Evolutionary conservation across 2,329 filamentous ascomycete genomes (phyloP).

Genomic region (Colletotrichum godetiae): DNA sequence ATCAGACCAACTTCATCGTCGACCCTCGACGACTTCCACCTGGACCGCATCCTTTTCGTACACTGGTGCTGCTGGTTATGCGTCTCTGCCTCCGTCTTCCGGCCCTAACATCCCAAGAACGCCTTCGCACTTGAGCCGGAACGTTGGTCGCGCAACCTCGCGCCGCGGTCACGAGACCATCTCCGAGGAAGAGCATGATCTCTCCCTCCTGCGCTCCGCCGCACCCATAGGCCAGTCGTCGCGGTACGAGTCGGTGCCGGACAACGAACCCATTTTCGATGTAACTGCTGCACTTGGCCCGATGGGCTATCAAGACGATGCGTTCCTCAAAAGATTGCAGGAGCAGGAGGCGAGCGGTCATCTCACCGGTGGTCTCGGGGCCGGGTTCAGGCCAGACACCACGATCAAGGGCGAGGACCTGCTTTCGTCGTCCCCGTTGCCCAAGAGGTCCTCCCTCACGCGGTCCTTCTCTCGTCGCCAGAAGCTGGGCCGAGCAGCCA

Average conservation of each 20-base stretch:
- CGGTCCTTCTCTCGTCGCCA: constrained; percentile 54
- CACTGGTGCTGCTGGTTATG: constrained; percentile 39
- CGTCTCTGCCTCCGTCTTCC: constrained; percentile 30
- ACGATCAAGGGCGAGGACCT: constrained; percentile 64
- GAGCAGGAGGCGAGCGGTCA: constrained; percentile 65
- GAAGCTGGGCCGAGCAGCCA: constrained; percentile 47
- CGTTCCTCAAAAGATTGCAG: constrained; percentile 58
- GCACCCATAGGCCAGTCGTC: constrained; percentile 52
- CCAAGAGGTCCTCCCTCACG: constrained; percentile 48
- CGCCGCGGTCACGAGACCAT: constrained; percentile 43
- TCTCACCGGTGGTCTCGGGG: constrained; percentile 69
- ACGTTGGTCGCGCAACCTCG: constrained; percentile 40
- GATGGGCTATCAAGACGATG: constrained; percentile 53
- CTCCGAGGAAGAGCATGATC: constrained; percentile 54
- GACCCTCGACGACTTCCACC: constrained; percentile 29
- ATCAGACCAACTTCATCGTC: constrained; percentile 1
- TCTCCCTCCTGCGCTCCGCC: constrained; percentile 55
- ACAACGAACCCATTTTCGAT: constrained; percentile 53
- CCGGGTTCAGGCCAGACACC: constrained; percentile 60
- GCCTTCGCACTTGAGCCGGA: constrained; percentile 41
- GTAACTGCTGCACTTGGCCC: constrained; percentile 59
- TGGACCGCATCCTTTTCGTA: constrained; percentile 46
- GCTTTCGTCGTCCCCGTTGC: constrained; percentile 48
- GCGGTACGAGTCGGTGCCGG: constrained; percentile 45
- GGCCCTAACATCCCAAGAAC: constrained; percentile 36